These are phyloP conservation scores for Pseudofabraea citricarpa DNA, from an alignment of 2,329 filamentous ascomycete species.

Conservation along the genomic window DNA sequence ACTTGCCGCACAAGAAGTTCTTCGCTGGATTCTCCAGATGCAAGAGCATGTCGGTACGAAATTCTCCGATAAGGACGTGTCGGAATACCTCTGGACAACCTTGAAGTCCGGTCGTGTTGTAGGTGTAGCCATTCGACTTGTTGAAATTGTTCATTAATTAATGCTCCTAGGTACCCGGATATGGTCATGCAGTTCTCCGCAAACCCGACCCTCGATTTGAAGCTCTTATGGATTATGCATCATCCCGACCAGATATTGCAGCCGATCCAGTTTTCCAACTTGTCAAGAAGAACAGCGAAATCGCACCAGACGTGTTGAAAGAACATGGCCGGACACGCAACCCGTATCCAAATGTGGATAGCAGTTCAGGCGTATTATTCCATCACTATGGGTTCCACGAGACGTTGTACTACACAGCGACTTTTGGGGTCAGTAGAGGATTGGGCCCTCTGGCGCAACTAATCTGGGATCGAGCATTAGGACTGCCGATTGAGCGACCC, in stretches of 20 bases:
- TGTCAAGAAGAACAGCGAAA: constrained; percentile 86
- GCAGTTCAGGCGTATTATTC: constrained; percentile 88
- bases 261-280: constrained; percentile 88
- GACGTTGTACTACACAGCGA: constrained; percentile 87
- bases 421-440: constrained; percentile 63
- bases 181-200: constrained; percentile 91
- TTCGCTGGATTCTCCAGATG: constrained; percentile 97
- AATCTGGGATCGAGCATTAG: constrained; percentile 91
- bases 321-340: constrained; percentile 99
- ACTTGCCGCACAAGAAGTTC: constrained; percentile 91
- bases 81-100: constrained; percentile 86
- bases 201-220: constrained; percentile 97
- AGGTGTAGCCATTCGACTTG: no score
- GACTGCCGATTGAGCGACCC: constrained; percentile 91
- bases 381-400: constrained; percentile 98
- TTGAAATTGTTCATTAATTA: not conserved
- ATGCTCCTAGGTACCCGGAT: constrained; percentile 64
- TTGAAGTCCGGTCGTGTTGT: constrained; percentile 84
- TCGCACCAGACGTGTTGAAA: constrained; percentile 84
- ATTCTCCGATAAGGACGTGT: constrained; percentile 78
- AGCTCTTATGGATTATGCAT: constrained; percentile 93
- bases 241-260: constrained; percentile 77
- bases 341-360: constrained; percentile 96
- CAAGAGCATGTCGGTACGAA: constrained; percentile 75
- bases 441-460: constrained; percentile 90